Conservation (phyloP, 1,284 basidiomycete species). For the Leccinum angustisporum region DNA sequence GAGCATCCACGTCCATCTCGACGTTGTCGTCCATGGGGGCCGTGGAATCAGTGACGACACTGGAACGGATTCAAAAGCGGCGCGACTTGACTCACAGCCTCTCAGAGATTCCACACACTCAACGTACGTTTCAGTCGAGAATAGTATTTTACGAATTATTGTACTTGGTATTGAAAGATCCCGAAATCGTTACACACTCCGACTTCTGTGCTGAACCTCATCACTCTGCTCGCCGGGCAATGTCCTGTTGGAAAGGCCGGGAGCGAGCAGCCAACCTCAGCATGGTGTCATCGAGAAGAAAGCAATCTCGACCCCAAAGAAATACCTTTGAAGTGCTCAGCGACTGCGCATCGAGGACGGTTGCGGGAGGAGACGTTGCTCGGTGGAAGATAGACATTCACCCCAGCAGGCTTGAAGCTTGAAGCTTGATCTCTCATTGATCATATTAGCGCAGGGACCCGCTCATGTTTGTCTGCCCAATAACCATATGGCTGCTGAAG, state of each 20-base stretch:
- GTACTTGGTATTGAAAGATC: too few species aligned
- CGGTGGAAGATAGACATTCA: too few species aligned
- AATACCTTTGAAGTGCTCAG: background rate
- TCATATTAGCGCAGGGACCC: background rate
- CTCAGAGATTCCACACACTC: too few species aligned
- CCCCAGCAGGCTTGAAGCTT: too few species aligned
- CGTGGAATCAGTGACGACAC: background rate
- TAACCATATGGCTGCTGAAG: background rate
- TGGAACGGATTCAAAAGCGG: background rate
- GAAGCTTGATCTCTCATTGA: background rate
- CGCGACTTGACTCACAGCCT: too few species aligned
- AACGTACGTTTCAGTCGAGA: too few species aligned
- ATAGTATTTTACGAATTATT: too few species aligned
- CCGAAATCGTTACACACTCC: too few species aligned
- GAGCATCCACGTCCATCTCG: constrained; percentile 65
- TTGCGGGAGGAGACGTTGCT: background rate
- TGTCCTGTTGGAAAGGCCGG: too few species aligned
- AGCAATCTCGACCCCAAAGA: constrained; percentile 2
- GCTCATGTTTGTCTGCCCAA: constrained; percentile 3
- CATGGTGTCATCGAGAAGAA: constrained; percentile 12
- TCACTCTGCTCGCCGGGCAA: too few species aligned
- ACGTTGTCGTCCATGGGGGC: constrained; percentile 49
- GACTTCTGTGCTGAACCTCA: too few species aligned
- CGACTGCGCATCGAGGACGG: background rate
- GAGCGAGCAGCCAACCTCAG: constrained; percentile 5